Conservation (phyloP, 2,329 filamentous ascomycete genomes). For the Blumeria hordei region DNA sequence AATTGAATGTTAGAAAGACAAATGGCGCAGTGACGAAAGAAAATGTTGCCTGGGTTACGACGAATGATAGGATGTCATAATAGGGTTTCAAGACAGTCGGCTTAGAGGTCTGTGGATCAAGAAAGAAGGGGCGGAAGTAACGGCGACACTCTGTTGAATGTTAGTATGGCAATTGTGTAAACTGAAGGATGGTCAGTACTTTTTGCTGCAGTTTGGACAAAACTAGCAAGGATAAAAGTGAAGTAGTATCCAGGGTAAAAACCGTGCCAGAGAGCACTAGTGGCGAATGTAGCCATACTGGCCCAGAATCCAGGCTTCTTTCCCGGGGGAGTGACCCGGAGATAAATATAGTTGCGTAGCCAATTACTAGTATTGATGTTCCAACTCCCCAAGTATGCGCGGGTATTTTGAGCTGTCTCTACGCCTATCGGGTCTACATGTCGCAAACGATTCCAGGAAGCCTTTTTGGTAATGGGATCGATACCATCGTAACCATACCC, state of each 20-base stretch:
- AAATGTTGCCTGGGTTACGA: slow-evolving; percentile 62
- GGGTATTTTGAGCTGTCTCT: slow-evolving; percentile 80
- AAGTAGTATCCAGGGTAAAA: slow-evolving; percentile 96
- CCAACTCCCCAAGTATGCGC: slow-evolving; percentile 77
- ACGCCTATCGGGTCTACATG: slow-evolving; percentile 75
- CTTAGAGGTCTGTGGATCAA: slow-evolving; percentile 48
- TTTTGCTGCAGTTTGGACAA: slow-evolving; percentile 84
- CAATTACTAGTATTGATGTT: slow-evolving; percentile 98
- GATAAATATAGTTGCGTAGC: slow-evolving; percentile 86
- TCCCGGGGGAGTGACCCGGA: slow-evolving; percentile 80
- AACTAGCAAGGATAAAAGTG: slow-evolving; percentile 66
- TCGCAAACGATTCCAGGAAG: slow-evolving; percentile 71
- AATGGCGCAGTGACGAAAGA: slow-evolving; percentile 70
- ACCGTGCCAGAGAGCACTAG: slow-evolving; percentile 92
- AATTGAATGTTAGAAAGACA: slow-evolving; percentile 48
- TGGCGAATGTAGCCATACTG: slow-evolving; percentile 79
- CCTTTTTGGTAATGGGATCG: slow-evolving; percentile 59
- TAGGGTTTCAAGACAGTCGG: slow-evolving; percentile 52
- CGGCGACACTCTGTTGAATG: slow-evolving; percentile 51
- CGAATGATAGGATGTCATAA: slow-evolving; percentile 58
- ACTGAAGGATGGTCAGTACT: slow-evolving; percentile 27
- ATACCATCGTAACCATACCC: slow-evolving; percentile 89
- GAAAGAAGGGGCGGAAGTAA: slow-evolving; percentile 75
- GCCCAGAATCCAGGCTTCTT: slow-evolving; percentile 93
- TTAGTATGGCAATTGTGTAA: slow-evolving; percentile 5